Base-by-base conservation (phyloP, 495 filamentous ascomycete species). In the Penicillium robsamsonii region DNA sequence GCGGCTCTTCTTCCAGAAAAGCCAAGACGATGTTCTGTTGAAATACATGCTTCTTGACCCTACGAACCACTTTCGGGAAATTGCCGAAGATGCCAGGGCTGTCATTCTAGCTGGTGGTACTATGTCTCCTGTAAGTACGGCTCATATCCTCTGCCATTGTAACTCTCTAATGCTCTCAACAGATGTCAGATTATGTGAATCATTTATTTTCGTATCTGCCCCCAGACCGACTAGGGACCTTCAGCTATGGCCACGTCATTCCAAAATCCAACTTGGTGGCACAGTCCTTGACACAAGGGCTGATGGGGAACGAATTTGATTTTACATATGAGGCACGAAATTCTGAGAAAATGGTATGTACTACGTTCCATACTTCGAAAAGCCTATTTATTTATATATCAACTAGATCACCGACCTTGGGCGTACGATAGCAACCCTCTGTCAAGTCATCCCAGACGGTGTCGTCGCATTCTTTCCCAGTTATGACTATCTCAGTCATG, bases 401-500 rank as follows among this genome's bases (percentile, higher is more conserved):
- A 45, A 18, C n/a, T 55, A 90, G 87, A 85, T 96, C 57, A 75
- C 79, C 53, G 86, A 91, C 53, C 80, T 97, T 3, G 93, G 91
- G 4, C 69, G 83, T 44, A 84, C 85, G 0, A 76, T 96, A 13
- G 72, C 90, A 20, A 85, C 87, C 42, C 74, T 93, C 8, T 88
- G 85, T 62, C 76, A 80, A 31, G 72, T 82, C 17, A 89, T 97
- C 11, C 92, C 91, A 0, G 92, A 96, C 60, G 94, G 94, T 12
- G 81, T 97, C 12, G 91, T 97, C n/a, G 86, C 93, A 8, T 98
- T 98, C 70, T 97, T 98, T 62, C 92, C 95, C 18, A 94, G 90
- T 67, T 97, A 97, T 72, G 82, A 87, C 24, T 97, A 96, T 69
- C 79, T 98, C 4, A 84, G 89, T 49, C 81, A 85, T 35, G 87